These are phyloP conservation scores for Aspergillus sclerotiicarbonarius DNA, from an alignment of 495 filamentous ascomycete genomes.

Conservation along the genomic window DNA sequence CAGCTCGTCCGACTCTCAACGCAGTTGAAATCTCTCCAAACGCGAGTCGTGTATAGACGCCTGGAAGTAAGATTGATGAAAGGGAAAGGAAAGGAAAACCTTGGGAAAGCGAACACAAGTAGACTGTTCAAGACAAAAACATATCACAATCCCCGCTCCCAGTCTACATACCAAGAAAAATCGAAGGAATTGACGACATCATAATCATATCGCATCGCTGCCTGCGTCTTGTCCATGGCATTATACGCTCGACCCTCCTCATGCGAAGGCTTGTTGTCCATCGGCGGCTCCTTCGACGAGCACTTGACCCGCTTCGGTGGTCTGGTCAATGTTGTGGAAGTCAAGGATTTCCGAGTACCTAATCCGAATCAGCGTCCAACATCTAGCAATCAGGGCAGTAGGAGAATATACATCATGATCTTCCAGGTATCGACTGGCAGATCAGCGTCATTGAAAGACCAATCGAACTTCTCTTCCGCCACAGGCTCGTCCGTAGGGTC, in stretches of 20 bases:
- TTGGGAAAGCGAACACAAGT: background rate
- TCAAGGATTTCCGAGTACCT: constrained; percentile 99
- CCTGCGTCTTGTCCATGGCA: constrained; percentile 13
- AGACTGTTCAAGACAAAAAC: constrained; percentile 12
- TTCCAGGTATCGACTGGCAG: constrained; percentile 99
- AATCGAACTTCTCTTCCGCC: constrained; percentile 97
- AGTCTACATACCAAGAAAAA: constrained; percentile 22
- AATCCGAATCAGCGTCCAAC: constrained; percentile 20
- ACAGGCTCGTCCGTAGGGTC: constrained; percentile 95
- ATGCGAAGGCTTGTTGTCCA: constrained; percentile 35
- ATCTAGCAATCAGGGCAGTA: background rate
- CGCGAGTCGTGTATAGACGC: constrained; percentile 4
- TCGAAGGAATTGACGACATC: constrained; percentile 16
- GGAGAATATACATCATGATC: constrained; percentile 86
- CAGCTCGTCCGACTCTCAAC: constrained; percentile 12
- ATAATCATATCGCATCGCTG: constrained; percentile 18
- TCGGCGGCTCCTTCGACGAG: constrained; percentile 36
- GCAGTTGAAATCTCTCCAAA: background rate
- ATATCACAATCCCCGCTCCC: constrained; percentile 18
- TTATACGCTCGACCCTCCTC: constrained; percentile 10
- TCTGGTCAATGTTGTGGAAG: constrained; percentile 90
- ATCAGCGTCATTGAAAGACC: constrained; percentile 99
- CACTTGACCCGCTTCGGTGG: constrained; percentile 37
- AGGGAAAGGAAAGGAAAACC: constrained; percentile 8
- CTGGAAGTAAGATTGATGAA: background rate